These are phyloP conservation scores for Moringa oleifera DNA, from an alignment of 345 rosid genomes.

Conservation along the genomic window DNA sequence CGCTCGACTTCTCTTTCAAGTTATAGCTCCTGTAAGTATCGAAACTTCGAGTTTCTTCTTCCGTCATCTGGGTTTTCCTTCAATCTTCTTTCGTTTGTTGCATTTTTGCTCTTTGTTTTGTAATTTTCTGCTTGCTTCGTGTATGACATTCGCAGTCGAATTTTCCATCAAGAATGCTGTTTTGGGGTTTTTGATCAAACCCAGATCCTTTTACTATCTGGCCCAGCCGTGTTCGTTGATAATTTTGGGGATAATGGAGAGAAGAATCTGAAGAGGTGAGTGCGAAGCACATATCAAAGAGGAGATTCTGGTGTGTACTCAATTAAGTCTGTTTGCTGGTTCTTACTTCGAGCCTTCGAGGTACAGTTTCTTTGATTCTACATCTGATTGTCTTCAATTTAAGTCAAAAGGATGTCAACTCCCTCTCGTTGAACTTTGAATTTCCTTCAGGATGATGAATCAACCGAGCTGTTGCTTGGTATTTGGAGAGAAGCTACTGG, in stretches of 20 bases:
- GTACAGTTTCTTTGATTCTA: conserved; percentile 13
- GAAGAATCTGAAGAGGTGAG: not conserved
- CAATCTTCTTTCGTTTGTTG: not conserved
- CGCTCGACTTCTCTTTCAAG: conserved; percentile 14
- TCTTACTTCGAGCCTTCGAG: not conserved
- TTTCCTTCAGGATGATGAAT: conserved; percentile 3
- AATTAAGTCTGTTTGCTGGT: not conserved
- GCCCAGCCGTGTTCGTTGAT: conserved; percentile 16
- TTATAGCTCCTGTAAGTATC: conserved; percentile 6
- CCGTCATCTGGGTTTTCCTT: conserved; percentile 10
- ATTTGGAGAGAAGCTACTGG: conserved; percentile 7
- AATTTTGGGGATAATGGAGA: not conserved
- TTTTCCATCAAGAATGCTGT: not conserved
- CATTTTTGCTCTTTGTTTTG: not conserved
- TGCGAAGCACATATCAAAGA: not conserved
- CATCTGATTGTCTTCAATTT: conserved; percentile 20
- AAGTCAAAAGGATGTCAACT: conserved; percentile 20
- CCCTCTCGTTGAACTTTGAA: conserved; percentile 1
- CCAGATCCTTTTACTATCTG: conserved; percentile 24
- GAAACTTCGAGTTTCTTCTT: conserved; percentile 11
- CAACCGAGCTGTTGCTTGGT: conserved; percentile 6
- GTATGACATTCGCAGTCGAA: not conserved
- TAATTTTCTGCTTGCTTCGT: not conserved
- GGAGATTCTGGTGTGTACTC: conserved; percentile 17
- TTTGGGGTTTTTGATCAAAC: conserved; percentile 22